Base-by-base conservation (phyloP, 1,284 basidiomycete genomes). In the Caloboletus inedulis region DNA sequence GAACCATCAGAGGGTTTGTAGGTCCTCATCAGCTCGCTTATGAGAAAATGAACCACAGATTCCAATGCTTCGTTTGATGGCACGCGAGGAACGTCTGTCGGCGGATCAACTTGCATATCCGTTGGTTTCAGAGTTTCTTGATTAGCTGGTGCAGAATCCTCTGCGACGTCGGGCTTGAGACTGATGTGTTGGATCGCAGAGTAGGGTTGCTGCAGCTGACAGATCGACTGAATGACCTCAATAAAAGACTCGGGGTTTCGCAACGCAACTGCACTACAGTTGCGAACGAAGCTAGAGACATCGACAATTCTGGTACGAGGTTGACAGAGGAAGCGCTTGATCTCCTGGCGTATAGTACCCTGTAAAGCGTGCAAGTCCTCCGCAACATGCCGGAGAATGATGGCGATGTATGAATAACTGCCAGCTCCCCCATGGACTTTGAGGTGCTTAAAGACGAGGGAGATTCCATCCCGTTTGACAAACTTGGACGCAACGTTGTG, bases 381-480 rank as follows among this genome's bases (percentile, higher is more conserved):
- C 48, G 96, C 82, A 49, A 93, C 74, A 68, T 99, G 96, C 3
- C 97, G 89, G 18, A 98, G 75, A 52, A 98, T 88, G 63, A 91
- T 90, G 19, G 88, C 84, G 43, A 94, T 82, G 67, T 94, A 91
- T 0, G 90, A 84, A 52, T 94, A 91, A 58, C 87, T 89, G 27
- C 88, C 85, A 36, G 77, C 68, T 1, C 84, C 80, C 16, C 83
- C 72, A 0, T 84, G 77, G 7, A 74, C 68, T 55, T 80, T 82
- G 56, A 90, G 73, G 40, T 84, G 79, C 53, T 79, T 77, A 69
- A 94, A 84, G 16, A 95, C 74, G n/a, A 77, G 67, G 0, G 69
- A 58, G 10, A 94, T 70, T 1, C 89, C 88, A 41, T 84, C 82
- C 21, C 75, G 75, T 47, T 81, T 78, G 56, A 87, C 77, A 60